phyloP scores from a whole-genome alignment of 306 rosid species.

The Chamaecrista fasciculata region DNA sequence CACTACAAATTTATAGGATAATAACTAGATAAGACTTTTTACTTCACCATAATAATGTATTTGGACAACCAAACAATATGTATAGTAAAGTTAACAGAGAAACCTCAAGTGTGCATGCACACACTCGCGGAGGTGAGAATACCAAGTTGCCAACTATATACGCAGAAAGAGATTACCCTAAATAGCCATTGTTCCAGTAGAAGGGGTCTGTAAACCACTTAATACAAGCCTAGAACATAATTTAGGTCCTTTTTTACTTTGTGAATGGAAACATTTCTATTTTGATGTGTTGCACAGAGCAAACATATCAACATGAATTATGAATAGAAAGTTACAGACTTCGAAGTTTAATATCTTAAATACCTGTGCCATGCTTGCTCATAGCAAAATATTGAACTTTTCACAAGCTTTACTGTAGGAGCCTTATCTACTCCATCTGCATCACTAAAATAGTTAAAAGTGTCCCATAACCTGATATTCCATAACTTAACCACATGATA shows the following conservation, averaged over 20 bases:
- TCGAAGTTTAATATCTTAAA: conserved; percentile 17
- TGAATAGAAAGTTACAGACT: neutral
- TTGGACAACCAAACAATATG: neutral
- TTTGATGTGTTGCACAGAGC: conserved; percentile 10
- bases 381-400: conserved; percentile 89
- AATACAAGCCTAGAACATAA: neutral
- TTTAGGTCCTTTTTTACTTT: conserved; percentile 5
- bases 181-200: neutral
- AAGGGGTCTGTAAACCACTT: conserved; percentile 17
- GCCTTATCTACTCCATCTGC: conserved; percentile 71
- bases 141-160: neutral
- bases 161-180: neutral
- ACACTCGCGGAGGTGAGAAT: neutral
- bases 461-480: conserved; percentile 24
- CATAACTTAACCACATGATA: conserved; percentile 22
- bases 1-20: neutral
- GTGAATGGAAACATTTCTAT: neutral
- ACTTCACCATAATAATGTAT: conserved; percentile 9
- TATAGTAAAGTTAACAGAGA: neutral
- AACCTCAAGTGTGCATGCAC: neutral
- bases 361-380: conserved; percentile 99
- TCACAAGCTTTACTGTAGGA: conserved; percentile 77
- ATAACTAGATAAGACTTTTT: neutral
- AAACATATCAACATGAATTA: conserved; percentile 16
- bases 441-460: conserved; percentile 43